Percentiles rank a stretch among this genome's conserved stretches.
phyloP scores from a whole-genome alignment of 208 protist genomes.

The Wallacemonas sp. region DNA sequence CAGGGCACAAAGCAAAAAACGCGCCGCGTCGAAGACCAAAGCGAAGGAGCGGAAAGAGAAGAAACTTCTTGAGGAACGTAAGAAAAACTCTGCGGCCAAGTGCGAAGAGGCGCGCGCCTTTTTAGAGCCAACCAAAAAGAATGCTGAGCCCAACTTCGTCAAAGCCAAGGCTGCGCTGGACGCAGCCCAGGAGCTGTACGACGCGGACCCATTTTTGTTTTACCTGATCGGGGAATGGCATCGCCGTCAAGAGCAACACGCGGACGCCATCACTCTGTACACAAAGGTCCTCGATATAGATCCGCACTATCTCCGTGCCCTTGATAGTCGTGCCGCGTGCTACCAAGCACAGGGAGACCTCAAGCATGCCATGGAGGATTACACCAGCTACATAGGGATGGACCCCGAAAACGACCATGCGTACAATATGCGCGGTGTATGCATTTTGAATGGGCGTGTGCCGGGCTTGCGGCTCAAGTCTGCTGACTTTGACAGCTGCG shows the following conservation, averaged over 20 bases:
- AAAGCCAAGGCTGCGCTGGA: slow-evolving; percentile 81
- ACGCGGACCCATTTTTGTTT: slow-evolving; percentile 53
- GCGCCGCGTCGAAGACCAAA: slow-evolving; percentile 22
- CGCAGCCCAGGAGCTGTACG: slow-evolving; percentile 76
- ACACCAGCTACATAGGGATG: slow-evolving; percentile 80
- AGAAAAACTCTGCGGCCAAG: slow-evolving; percentile 73
- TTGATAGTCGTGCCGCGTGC: slow-evolving; percentile 76
- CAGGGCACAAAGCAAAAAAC: slow-evolving; percentile 37
- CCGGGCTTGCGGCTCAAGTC: slow-evolving; percentile 73
- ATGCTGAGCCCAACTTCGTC: slow-evolving; percentile 63
- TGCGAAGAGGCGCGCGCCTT: slow-evolving; percentile 70
- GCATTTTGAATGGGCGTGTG: slow-evolving; percentile 63
- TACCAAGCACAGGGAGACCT: slow-evolving; percentile 66
- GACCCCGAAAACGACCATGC: slow-evolving; percentile 91
- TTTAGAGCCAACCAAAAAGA: slow-evolving; percentile 66
- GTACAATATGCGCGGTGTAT: slow-evolving; percentile 92
- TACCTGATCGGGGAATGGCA: slow-evolving; percentile 72
- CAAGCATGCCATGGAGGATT: slow-evolving; percentile 84
- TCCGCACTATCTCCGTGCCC: slow-evolving; percentile 46
- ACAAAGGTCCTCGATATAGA: slow-evolving; percentile 77
- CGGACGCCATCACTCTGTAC: slow-evolving; percentile 80
- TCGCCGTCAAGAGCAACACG: slow-evolving; percentile 53
- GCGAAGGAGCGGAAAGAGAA: slow-evolving; percentile 71
- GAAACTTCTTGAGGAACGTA: slow-evolving; percentile 74
- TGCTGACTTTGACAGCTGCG: slow-evolving; percentile 69